A percentile compares a stretch with the other conserved stretches of the same genome.
phyloP scores from a whole-genome alignment of 371 early-diverging fungal species.

The Circinella umbellata region DNA sequence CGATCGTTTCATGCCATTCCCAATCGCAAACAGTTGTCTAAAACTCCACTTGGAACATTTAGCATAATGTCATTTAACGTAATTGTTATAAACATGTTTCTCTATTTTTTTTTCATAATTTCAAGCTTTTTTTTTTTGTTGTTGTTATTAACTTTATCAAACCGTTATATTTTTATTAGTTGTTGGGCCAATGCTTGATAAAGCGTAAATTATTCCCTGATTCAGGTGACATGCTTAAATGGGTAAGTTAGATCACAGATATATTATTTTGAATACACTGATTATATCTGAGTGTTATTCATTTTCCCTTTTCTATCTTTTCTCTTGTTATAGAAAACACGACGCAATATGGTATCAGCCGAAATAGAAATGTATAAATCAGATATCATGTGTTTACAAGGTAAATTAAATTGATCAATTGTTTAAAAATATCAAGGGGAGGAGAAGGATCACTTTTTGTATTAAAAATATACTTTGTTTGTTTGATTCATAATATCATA shows the following conservation, averaged over 20 bases:
- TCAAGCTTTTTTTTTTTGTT: not conserved
- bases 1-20: slow-evolving; percentile 30
- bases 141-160: not conserved
- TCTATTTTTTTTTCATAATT: not conserved
- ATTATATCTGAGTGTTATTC: too few relatives aligned
- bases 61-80: slow-evolving; percentile 50
- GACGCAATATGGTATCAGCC: slow-evolving; percentile 46
- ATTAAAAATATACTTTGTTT: not conserved
- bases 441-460: not conserved
- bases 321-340: slow-evolving; percentile 46
- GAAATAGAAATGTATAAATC: slow-evolving; percentile 54
- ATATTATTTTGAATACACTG: too few relatives aligned
- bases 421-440: not conserved
- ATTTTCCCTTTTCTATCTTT: slow-evolving; percentile 77
- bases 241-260: slow-evolving; percentile 28
- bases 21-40: slow-evolving; percentile 12
- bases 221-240: slow-evolving; percentile 48
- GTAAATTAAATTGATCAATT: slow-evolving; percentile 19
- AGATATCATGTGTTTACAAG: slow-evolving; percentile 62
- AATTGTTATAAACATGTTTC: slow-evolving; percentile 9
- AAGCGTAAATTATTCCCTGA: slow-evolving; percentile 62
- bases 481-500: not conserved
- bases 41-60: slow-evolving; percentile 15
- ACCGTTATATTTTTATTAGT: slow-evolving; percentile 28
- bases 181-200: slow-evolving; percentile 58